Conservation (phyloP, 805 yeast genomes). For the Candida glaebosa region DNA sequence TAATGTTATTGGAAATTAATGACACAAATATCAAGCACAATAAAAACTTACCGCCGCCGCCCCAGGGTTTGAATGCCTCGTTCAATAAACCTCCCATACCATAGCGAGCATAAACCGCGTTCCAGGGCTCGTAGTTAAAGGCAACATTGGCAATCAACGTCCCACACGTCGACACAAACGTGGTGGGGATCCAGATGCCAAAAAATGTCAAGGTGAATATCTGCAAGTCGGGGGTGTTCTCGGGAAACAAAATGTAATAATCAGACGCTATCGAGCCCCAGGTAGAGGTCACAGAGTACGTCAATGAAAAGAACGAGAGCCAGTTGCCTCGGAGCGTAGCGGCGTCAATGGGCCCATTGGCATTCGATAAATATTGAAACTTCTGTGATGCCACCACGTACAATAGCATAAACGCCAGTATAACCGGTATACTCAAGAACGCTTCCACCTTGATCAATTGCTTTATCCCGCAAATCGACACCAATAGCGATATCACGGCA, state of each 20-base stretch:
- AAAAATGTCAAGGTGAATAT: slow-evolving; percentile 61
- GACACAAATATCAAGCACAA: slow-evolving; percentile 68
- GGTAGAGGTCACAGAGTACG: slow-evolving; percentile 77
- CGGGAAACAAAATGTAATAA: slow-evolving; percentile 80
- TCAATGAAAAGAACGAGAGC: slow-evolving; percentile 67
- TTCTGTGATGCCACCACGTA: slow-evolving; percentile 58
- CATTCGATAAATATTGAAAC: slow-evolving; percentile 29
- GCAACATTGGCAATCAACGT: slow-evolving; percentile 69
- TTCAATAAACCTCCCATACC: slow-evolving; percentile 78
- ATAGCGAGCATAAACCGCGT: slow-evolving; percentile 45
- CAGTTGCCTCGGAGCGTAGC: slow-evolving; percentile 60
- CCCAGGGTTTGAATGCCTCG: slow-evolving; percentile 68
- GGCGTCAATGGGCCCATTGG: slow-evolving; percentile 24
- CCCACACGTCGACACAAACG: slow-evolving; percentile 74
- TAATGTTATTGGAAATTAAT: slow-evolving; percentile 74
- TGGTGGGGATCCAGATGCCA: slow-evolving; percentile 67
- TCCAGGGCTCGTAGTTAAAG: slow-evolving; percentile 53
- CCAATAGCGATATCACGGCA: slow-evolving; percentile 56
- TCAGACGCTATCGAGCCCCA: slow-evolving; percentile 90
- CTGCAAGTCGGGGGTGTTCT: slow-evolving; percentile 52
- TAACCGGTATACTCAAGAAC: slow-evolving; percentile 63
- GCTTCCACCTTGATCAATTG: slow-evolving; percentile 68
- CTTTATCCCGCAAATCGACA: slow-evolving; percentile 77
- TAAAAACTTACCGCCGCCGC: slow-evolving; percentile 73
- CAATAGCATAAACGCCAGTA: slow-evolving; percentile 61